phyloP scores from a whole-genome alignment of 345 rosid species.

The Salix purpurea region DNA sequence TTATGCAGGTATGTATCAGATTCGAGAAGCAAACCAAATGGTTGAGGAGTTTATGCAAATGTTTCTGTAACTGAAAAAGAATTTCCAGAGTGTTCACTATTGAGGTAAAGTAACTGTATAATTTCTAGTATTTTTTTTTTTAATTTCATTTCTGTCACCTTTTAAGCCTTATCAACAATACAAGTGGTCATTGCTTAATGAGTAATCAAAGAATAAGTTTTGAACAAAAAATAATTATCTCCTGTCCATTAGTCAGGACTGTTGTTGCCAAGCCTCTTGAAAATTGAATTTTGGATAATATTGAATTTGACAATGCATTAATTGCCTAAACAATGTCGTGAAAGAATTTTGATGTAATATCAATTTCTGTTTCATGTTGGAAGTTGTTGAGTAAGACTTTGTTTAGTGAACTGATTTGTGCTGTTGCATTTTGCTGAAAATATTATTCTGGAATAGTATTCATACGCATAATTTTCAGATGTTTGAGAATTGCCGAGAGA shows the following conservation, averaged over 20 bases:
- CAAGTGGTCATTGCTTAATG: neutral
- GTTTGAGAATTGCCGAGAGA: neutral
- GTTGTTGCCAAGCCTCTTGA: neutral
- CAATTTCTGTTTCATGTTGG: neutral
- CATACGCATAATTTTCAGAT: neutral
- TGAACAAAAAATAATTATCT: neutral
- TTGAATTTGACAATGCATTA: neutral
- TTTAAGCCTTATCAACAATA: neutral
- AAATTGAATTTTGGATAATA: neutral
- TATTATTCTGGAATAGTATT: neutral
- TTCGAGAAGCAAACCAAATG: constrained; percentile 99
- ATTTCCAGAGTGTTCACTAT: constrained; percentile 67
- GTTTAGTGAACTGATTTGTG: too few species aligned
- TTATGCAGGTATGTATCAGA: constrained; percentile 90
- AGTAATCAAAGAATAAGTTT: neutral
- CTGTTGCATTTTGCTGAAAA: too few species aligned
- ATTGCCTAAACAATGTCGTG: neutral
- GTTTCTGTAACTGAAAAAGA: constrained; percentile 78
- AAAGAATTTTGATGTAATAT: neutral
- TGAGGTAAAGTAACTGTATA: constrained; percentile 45
- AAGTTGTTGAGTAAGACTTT: neutral
- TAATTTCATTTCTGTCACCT: neutral
- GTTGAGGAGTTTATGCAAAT: constrained; percentile 99
- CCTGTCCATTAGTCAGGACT: neutral
- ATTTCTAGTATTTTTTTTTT: neutral